phyloP scores from a whole-genome alignment of 768 basidiomycete genomes.

The Tricholoma bakamatsutake region DNA sequence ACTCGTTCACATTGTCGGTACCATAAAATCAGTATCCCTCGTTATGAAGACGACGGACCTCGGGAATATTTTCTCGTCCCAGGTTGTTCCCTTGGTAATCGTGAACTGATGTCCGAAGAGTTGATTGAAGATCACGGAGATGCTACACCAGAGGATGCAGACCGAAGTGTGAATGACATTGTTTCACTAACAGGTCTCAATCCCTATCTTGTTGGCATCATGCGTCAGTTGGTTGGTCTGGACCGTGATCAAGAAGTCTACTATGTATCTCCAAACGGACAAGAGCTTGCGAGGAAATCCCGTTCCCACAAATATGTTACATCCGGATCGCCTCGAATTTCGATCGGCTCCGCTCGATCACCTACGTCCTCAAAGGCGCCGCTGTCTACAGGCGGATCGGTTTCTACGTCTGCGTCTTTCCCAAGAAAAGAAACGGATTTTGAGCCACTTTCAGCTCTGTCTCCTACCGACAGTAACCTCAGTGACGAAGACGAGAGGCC shows the following conservation, averaged over 20 bases:
- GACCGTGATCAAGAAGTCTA: constrained; percentile 64
- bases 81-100: constrained; percentile 57
- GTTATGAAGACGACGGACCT: constrained; percentile 39
- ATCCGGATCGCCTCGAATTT: constrained; percentile 22
- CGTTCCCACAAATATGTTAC: constrained; percentile 17
- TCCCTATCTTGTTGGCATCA: constrained; percentile 45
- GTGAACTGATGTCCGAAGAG: constrained; percentile 52
- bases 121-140: constrained; percentile 57
- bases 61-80: constrained; percentile 63
- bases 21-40: constrained; percentile 60
- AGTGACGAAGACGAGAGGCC: constrained; percentile 24
- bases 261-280: constrained; percentile 50
- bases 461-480: constrained; percentile 21
- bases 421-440: constrained; percentile 15
- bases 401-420: constrained; percentile 23
- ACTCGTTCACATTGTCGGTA: constrained; percentile 69
- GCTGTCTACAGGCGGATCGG: constrained; percentile 23
- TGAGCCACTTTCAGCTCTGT: constrained; percentile 17
- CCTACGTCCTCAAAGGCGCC: constrained; percentile 21
- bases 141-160: constrained; percentile 45
- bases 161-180: constrained; percentile 41
- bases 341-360: constrained; percentile 16
- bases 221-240: constrained; percentile 58
- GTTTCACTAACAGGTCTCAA: constrained; percentile 42
- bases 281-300: constrained; percentile 22